These are phyloP conservation scores for Fusarium sp. DNA, from an alignment of 2,329 filamentous ascomycete genomes.

Conservation along the genomic window DNA sequence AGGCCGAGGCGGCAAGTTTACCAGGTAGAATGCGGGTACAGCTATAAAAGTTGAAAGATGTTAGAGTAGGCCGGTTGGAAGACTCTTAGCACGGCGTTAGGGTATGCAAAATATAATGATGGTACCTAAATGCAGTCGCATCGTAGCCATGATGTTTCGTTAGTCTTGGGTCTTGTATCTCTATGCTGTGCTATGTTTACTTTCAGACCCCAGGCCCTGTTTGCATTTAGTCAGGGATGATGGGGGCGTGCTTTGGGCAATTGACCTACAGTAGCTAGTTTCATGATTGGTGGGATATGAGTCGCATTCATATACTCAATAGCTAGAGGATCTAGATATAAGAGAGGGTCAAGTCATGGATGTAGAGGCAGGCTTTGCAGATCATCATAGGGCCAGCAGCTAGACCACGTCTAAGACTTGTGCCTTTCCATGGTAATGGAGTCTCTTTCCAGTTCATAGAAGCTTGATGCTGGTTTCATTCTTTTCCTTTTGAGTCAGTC, in stretches of 20 bases:
- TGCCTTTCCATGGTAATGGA: neutral
- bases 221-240: neutral
- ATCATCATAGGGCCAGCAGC: neutral
- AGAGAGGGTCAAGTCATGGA: neutral
- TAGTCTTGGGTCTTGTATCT: slow-evolving; percentile 5
- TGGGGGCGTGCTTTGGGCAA: neutral
- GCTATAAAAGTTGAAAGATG: slow-evolving; percentile 17
- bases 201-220: neutral
- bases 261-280: neutral
- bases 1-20: slow-evolving; percentile 45
- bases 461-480: neutral
- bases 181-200: neutral
- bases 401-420: neutral
- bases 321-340: neutral
- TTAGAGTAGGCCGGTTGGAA: slow-evolving; percentile 35
- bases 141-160: slow-evolving; percentile 27
- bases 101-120: slow-evolving; percentile 47
- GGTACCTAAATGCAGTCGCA: slow-evolving; percentile 34
- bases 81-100: slow-evolving; percentile 48
- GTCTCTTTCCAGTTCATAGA: neutral
- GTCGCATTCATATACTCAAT: neutral
- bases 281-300: neutral
- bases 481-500: neutral
- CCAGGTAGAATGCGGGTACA: slow-evolving; percentile 30
- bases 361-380: neutral